Base-by-base conservation (phyloP, 495 filamentous ascomycete genomes). In the Neurospora hispaniola region DNA sequence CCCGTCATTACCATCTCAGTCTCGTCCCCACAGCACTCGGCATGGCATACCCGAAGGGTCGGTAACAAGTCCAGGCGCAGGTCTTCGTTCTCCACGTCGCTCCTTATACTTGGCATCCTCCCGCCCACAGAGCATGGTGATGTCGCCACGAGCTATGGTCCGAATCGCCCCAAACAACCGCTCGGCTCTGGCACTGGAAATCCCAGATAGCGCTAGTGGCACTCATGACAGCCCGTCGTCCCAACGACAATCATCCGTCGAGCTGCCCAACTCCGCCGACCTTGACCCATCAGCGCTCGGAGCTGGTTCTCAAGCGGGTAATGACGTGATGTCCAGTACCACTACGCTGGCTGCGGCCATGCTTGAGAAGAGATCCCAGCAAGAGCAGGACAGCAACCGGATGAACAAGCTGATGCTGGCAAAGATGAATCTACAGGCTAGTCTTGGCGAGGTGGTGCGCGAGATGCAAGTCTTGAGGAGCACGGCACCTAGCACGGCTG, bases 371-470 rank as follows among this genome's bases (percentile, higher is more conserved):
- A 75, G 69, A 16, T 69, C 69, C 5, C 83, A 84, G 69, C 81
- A 80, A 40, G 83, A 85, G 31, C 88, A 88, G 11, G 89, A 92
- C 75, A 89, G 90, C 74, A 85, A 85, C 73, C 83, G 86, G 79
- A 90, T 97, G 81, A 90, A 89, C 74, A 88, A 92, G 69, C 82
- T 97, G n/a, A 91, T 97, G 80, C 84, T 97, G n/a, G 92, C 93
- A 7, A 86, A 93, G 70, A 97, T 98, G 91, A 94, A 91, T 41
- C 87, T 98, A 9, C 94, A 98, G 80, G 93, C 94, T 79, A 86
- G 90, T 41, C 92, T 98, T 78, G 88, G 90, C 1, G 93, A 96
- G 72, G 89, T 97, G 35, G 86, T 96, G 71, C 92, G 89, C 71
- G 94, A 97, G 82, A 90, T 96, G 74, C 91, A 92, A 76, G 90